Evolutionary conservation across 108 stramenopile genomes (phyloP), one percentile per base, ranked within the genome.

Genomic region (Epipyxis sp.): DNA sequence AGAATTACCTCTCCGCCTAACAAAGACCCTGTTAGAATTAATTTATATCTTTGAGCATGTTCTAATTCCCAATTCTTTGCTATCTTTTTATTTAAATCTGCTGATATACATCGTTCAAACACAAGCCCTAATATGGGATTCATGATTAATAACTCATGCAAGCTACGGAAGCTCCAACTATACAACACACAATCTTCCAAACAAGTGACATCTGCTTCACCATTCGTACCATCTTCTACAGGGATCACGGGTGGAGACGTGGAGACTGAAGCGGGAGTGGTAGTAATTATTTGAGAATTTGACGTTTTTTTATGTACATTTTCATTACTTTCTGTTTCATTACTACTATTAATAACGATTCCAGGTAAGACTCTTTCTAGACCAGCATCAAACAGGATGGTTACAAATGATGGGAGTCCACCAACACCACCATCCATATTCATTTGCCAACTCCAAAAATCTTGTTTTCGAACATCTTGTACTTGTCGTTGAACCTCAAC

Each of bases 151-250:
- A 65, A 65, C 13, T 3, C 25, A 6, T 25, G 35, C 25, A 65
- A 65, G 35, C 34, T 32, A 32, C 34, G 20, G 25, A 65, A 65
- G 20, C 35, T 3, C 61, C 61, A 65, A 37, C 34, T 32, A 37
- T 65, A 65, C 30, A 65, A 16, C 6, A 65, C 61, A 65, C 61
- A 65, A 37, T 3, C 13, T 65, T 3, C 25, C 6, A 35, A 16
- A 37, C 61, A 65, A 3, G 34, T 32, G 3, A 25, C 61, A 37
- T 65, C 61, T 6, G 61, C 61, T 13, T 25, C 30, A 37, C 61
- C 61, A 29, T 35, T 35, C 34, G 20, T 16, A 65, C 61, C 61
- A 32, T 65, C 61, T 35, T 65, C 61, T 65, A 32, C 61, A 35
- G 61, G 34, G 6, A 32, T 3, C 20, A 32, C 30, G 34, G 61